phyloP scores from a whole-genome alignment of 1,284 basidiomycete species.

The Exobasidium rhododendri region DNA sequence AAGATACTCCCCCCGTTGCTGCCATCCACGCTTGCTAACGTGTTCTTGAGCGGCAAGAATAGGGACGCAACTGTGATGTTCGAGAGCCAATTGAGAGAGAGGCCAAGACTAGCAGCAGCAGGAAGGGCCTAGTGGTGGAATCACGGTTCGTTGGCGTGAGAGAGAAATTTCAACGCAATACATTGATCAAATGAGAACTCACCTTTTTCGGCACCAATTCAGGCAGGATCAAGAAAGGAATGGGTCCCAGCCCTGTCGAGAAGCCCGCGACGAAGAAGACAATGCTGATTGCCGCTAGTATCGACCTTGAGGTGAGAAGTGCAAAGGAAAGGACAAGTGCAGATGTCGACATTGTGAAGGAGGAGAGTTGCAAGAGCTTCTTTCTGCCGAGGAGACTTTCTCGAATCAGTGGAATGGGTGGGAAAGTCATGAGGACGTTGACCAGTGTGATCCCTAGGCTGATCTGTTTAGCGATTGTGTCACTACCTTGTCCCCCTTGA shows the following conservation, averaged over 20 bases:
- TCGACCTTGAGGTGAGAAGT: slow-evolving; percentile 64
- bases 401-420: slow-evolving; percentile 74
- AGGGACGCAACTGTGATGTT: slow-evolving; percentile 78
- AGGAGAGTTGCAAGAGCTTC: slow-evolving; percentile 54
- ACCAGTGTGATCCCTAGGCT: slow-evolving; percentile 48
- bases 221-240: slow-evolving; percentile 88
- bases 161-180: not conserved
- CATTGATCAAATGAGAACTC: not conserved
- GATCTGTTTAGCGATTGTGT: slow-evolving; percentile 18
- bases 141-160: slow-evolving; percentile 28
- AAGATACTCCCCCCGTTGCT: slow-evolving; percentile 43
- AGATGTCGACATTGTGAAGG: slow-evolving; percentile 66
- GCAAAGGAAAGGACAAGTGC: slow-evolving; percentile 70
- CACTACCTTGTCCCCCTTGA: not conserved
- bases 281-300: slow-evolving; percentile 71
- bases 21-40: slow-evolving; percentile 58
- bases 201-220: slow-evolving; percentile 69
- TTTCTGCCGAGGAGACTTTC: slow-evolving; percentile 60
- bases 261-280: slow-evolving; percentile 84
- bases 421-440: slow-evolving; percentile 75
- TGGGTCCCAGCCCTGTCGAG: slow-evolving; percentile 80
- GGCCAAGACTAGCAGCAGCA: slow-evolving; percentile 73
- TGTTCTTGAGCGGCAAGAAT: slow-evolving; percentile 76
- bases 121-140: slow-evolving; percentile 65
- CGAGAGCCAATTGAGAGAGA: slow-evolving; percentile 80